Evolutionary conservation across 352 stramenopile genomes (phyloP).

Genomic region (Aphanomyces cochlioides): DNA sequence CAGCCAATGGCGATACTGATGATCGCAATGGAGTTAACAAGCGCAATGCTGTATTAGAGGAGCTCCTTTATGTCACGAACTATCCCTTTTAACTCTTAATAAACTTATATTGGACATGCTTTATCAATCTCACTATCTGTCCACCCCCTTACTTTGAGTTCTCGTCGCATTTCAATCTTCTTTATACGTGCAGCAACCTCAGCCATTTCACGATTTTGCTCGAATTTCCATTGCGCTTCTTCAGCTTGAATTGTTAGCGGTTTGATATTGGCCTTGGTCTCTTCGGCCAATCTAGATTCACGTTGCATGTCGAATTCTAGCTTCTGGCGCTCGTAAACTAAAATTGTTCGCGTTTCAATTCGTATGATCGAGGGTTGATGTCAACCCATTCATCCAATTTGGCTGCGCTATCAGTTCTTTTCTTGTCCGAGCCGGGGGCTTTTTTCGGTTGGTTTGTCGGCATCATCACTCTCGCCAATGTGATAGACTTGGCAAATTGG

Average conservation of each 20-base stretch:
- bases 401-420: neutral
- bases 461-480: slow-evolving; percentile 24
- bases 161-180: neutral
- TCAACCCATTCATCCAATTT: neutral
- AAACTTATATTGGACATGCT: neutral
- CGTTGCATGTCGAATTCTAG: neutral
- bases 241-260: neutral
- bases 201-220: neutral
- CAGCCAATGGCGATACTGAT: too few species aligned
- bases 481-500: too few species aligned
- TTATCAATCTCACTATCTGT: neutral
- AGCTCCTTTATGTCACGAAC: neutral
- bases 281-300: neutral
- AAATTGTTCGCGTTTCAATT: neutral
- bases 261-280: neutral
- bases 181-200: neutral
- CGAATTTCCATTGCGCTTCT: slow-evolving; percentile 1
- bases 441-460: too few species aligned
- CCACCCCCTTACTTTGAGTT: neutral
- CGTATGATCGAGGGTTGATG: neutral
- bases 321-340: neutral
- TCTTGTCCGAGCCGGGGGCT: neutral
- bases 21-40: neutral
- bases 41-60: neutral
- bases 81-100: neutral